Evolutionary conservation across 2,329 filamentous ascomycete genomes (phyloP), one percentile per base, ranked within the genome.

Genomic region (Venturia effusa): DNA sequence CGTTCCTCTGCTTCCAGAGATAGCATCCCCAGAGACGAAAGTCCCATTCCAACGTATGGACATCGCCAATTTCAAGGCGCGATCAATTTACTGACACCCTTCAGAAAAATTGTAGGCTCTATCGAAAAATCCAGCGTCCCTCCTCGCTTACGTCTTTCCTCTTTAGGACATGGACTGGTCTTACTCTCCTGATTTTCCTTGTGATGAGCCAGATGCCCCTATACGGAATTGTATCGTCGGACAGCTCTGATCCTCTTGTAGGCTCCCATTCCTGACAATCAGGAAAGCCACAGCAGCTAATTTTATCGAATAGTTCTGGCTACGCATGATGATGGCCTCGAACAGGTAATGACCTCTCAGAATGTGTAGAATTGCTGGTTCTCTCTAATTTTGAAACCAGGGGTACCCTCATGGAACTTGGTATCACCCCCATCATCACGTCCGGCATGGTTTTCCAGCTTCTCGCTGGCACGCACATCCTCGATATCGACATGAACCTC

Each of bases 371-470:
- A 94, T 32, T 13, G 3, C n/a, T 13, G 17, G 59, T 11, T 61
- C 45, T 27, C 5, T 64, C 37, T 66, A 34, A 34, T 41, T 19
- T 30, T 32, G 8, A n/a, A 65, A n/a, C n/a, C 32, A 39, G 74
- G 61, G 74, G 74, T 64, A 76, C 74, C 17, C 68, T 76, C 22
- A 60, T 60, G 57, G 74, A 76, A 67, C 66, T 76, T 61, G 75
- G 75, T 66, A 81, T 97, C 72, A 96, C 94, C 30, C 95, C 95
- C 72, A 99, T 99, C 79, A 97, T 99, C 80, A 97, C 94, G 66
- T 97, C 94, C 43, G 94, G 94, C 80, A 99, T 99, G 94, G 92
- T 99, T 74, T 99, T 99, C 87, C 94, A 99, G 79, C 92, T 99
- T 74, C 90, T 99, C 69, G 94, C 94, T 74, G 94, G 94, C 75